Evolutionary conservation across 2,329 filamentous ascomycete genomes (phyloP), one percentile per base, ranked within the genome.

Genomic region (Pseudogymnoascus sp.): DNA sequence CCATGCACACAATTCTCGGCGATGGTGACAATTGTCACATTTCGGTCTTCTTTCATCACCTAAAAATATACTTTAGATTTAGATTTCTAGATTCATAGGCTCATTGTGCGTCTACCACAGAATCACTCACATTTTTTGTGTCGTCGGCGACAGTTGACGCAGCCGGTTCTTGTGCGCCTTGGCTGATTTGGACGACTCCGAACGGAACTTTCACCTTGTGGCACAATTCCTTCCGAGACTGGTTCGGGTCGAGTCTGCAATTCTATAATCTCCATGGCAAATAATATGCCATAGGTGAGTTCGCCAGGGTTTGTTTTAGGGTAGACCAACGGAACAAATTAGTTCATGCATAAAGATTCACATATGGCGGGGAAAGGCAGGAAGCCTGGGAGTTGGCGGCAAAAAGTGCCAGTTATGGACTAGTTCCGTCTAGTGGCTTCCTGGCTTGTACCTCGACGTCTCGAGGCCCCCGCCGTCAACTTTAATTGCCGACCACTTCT

Each of bases 141-240:
- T 18, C 71, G 66, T 18, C 70, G 72, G 66, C 72, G 71, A 67
- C 72, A 74, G 62, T 71, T 72, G 25, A 72, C 60, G 65, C 72
- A 75, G 0, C 73, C 73, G 2, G 69, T 72, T 60, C 72, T 67
- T 3, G 72, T 74, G 28, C 72, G 68, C 40, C 69, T 71, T 61
- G 63, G 63, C 31, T 62, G 65, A 2, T 40, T 14, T 23, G 4
- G 40, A 16, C n/a, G 40, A 43, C 40, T 43, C n/a, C 9, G 4
- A 11, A 11, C 9, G 6, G 18, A 18, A 3, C 40, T 43, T 43
- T 23, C 40, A 23, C 12, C 40, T 12, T 9, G 18, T 23, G 11
- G 21, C 9, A 21, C 5, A 43, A 12, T 43, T 12, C 12, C 18
- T 43, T 11, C 12, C 7, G 40, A 12, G 40, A 9, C 40, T 43